Evolutionary conservation across 2,329 filamentous ascomycete species (phyloP).

Genomic region (Talaromyces verruculosus): DNA sequence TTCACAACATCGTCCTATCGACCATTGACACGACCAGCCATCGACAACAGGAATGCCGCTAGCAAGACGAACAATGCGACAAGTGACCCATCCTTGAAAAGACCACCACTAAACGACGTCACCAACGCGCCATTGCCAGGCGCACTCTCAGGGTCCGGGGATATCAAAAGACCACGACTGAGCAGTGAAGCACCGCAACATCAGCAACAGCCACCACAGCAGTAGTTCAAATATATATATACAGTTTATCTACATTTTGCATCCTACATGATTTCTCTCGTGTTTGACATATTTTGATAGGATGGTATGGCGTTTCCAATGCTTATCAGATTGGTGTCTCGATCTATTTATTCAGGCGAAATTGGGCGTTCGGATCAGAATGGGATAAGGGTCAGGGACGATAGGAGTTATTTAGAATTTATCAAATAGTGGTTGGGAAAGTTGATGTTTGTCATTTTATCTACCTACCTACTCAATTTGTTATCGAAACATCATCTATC

Average conservation of each 20-base stretch:
- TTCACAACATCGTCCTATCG: constrained; percentile 44
- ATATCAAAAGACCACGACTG: constrained; percentile 34
- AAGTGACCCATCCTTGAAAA: constrained; percentile 36
- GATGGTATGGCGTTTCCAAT: background rate
- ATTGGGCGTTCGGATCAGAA: background rate
- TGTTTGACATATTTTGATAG: background rate
- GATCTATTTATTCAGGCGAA: background rate
- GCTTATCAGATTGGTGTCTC: background rate
- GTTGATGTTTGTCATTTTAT: background rate
- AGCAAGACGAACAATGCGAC: constrained; percentile 26
- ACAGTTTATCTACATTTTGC: background rate
- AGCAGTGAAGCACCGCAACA: constrained; percentile 25
- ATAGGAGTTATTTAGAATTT: background rate
- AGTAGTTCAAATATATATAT: background rate
- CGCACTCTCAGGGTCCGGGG: constrained; percentile 26
- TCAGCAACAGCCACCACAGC: constrained; percentile 24
- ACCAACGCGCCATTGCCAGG: constrained; percentile 41
- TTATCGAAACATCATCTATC: too few species aligned
- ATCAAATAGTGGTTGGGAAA: background rate
- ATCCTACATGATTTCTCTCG: background rate
- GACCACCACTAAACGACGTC: constrained; percentile 47
- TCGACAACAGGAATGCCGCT: constrained; percentile 29
- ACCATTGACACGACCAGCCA: constrained; percentile 46
- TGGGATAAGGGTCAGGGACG: background rate
- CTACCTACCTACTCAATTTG: background rate